phyloP scores from a whole-genome alignment of 2,329 filamentous ascomycete genomes.

The Akanthomyces lecanii region DNA sequence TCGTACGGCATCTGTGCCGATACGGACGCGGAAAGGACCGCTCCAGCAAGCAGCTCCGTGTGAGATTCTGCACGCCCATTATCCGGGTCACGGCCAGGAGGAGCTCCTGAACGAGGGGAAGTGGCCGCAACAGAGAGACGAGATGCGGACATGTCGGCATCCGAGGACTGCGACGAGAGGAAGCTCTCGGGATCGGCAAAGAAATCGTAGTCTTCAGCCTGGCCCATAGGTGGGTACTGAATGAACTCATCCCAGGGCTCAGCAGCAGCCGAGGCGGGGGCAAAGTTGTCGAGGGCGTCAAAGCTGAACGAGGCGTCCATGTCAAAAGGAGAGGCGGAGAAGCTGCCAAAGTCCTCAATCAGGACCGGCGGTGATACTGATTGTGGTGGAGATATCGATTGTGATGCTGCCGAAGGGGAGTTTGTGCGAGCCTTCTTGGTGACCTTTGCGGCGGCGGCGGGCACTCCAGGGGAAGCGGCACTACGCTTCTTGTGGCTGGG shows the following conservation, averaged over 20 bases:
- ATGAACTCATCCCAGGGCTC: conserved; percentile 46
- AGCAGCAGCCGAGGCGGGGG: conserved; percentile 15
- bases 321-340: conserved; percentile 17
- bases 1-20: conserved; percentile 38
- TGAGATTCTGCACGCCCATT: conserved; percentile 12
- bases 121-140: conserved; percentile 26
- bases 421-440: conserved; percentile 14
- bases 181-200: conserved; percentile 40
- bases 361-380: conserved; percentile 7
- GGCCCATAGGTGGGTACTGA: conserved; percentile 35
- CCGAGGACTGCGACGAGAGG: conserved; percentile 36
- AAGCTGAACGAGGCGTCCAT: conserved; percentile 20
- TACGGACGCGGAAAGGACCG: neutral
- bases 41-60: conserved; percentile 5
- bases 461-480: conserved; percentile 28
- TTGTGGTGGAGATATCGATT: conserved; percentile 15
- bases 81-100: conserved; percentile 16
- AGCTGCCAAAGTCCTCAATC: conserved; percentile 5
- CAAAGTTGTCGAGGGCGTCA: conserved; percentile 19
- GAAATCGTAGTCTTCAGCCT: conserved; percentile 42
- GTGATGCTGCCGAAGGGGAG: conserved; percentile 19
- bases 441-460: conserved; percentile 9
- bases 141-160: conserved; percentile 16
- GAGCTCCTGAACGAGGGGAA: neutral
- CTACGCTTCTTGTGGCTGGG: conserved; percentile 53